A percentile compares a stretch with the other conserved stretches of the same genome.
phyloP scores from a whole-genome alignment of 345 rosid species.

The Excoecaria agallocha region DNA sequence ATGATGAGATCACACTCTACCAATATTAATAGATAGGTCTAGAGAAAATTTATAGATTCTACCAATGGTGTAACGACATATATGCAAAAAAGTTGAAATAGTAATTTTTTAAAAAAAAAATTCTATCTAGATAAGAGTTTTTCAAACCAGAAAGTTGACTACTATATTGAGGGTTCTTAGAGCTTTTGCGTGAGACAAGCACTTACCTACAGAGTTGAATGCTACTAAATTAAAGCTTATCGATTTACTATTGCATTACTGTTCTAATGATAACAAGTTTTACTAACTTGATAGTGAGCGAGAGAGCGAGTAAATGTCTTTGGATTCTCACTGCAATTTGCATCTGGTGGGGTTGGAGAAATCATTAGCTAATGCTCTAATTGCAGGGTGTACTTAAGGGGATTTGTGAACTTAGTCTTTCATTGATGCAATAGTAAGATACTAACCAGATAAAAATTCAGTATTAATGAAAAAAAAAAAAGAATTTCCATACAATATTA shows the following conservation, averaged over 20 bases:
- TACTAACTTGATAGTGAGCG: background rate
- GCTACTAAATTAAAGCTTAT: too few relatives aligned
- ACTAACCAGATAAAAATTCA: background rate
- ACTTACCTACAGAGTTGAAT: background rate
- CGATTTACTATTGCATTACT: too few relatives aligned
- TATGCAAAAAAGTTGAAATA: too few relatives aligned
- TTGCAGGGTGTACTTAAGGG: conserved; percentile 11
- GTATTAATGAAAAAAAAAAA: background rate
- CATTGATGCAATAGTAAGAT: too few relatives aligned
- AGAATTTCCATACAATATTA: too few relatives aligned
- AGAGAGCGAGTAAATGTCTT: background rate
- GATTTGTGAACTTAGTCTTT: background rate
- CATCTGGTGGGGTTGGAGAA: conserved; percentile 20
- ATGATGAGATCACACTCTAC: too few relatives aligned
- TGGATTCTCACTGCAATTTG: conserved; percentile 19
- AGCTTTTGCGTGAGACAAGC: background rate
- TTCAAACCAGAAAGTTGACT: background rate
- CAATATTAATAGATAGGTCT: background rate
- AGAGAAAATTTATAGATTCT: too few relatives aligned
- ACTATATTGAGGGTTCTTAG: too few relatives aligned
- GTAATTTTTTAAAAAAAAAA: too few relatives aligned
- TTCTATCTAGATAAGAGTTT: too few relatives aligned
- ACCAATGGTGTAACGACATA: too few relatives aligned
- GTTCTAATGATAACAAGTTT: background rate
- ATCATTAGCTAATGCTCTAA: conserved; percentile 14